phyloP scores from a whole-genome alignment of 306 rosid genomes.

The Calophaca sinica region DNA sequence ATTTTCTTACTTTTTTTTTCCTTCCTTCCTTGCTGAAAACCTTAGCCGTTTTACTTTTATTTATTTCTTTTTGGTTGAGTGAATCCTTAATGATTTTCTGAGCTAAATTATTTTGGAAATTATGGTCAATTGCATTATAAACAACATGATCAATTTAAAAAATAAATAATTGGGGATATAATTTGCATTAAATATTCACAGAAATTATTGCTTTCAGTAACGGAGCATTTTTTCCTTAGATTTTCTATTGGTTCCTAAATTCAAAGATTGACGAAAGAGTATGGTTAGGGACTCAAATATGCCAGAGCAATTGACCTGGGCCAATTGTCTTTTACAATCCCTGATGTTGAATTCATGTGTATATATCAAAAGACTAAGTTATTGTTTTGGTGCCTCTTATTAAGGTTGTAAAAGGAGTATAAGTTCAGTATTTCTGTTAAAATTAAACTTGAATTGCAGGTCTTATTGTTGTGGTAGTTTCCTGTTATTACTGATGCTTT shows the following conservation, averaged over 20 bases:
- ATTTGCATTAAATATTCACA: slow-evolving; percentile 20
- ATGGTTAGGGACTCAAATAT: slow-evolving; percentile 10
- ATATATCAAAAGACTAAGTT: neutral
- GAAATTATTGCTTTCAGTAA: slow-evolving; percentile 6
- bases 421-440: slow-evolving; percentile 22
- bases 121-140: slow-evolving; percentile 18
- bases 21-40: neutral
- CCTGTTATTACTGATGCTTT: slow-evolving; percentile 36
- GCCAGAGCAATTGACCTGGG: slow-evolving; percentile 7
- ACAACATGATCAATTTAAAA: neutral
- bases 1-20: too few relatives aligned
- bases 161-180: neutral
- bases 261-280: slow-evolving; percentile 8
- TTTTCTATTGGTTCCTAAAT: slow-evolving; percentile 23
- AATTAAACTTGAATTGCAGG: neutral
- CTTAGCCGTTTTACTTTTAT: neutral
- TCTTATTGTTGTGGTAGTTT: slow-evolving; percentile 30
- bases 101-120: slow-evolving; percentile 19
- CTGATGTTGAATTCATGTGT: slow-evolving; percentile 14
- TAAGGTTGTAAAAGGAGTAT: slow-evolving; percentile 13
- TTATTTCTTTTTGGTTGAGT: neutral
- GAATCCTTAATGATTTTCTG: slow-evolving; percentile 10
- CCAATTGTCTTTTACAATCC: neutral
- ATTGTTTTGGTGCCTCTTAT: slow-evolving; percentile 6
- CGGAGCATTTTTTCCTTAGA: neutral